These are phyloP conservation scores for Suhomyces sp. DNA, from an alignment of 805 yeast genomes.

Conservation along the genomic window DNA sequence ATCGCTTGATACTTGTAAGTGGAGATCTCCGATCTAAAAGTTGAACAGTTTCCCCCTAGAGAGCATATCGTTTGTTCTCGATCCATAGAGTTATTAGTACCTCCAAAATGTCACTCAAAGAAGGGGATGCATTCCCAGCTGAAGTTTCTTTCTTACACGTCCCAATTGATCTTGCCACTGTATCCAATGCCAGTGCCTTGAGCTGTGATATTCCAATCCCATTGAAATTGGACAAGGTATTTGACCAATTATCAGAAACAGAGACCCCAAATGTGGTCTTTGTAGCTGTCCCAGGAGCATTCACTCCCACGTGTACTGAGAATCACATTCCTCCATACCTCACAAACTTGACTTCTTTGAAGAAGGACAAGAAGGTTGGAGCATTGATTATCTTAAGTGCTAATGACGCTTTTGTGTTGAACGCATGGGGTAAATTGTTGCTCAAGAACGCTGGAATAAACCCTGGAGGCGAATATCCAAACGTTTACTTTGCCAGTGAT, in stretches of 20 bases:
- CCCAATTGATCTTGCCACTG: conserved; percentile 33
- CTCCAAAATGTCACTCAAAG: conserved; percentile 13
- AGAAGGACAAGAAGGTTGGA: conserved; percentile 28
- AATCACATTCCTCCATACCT: conserved; percentile 43
- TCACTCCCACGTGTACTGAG: conserved; percentile 47
- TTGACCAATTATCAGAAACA: conserved; percentile 19
- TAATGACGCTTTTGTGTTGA: conserved; percentile 43
- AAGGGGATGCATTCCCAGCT: conserved; percentile 36
- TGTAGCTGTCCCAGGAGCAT: conserved; percentile 45
- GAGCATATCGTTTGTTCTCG: too few relatives aligned
- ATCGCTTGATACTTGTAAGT: too few relatives aligned
- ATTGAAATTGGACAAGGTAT: conserved; percentile 33
- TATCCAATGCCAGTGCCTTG: conserved; percentile 26
- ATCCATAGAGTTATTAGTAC: background rate
- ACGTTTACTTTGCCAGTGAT: conserved; percentile 41
- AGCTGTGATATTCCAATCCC: conserved; percentile 36
- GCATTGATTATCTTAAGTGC: conserved; percentile 38
- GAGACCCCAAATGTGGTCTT: conserved; percentile 27
- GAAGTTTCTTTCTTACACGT: conserved; percentile 35
- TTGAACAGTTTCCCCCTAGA: too few relatives aligned
- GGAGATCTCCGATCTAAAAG: background rate
- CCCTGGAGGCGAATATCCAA: conserved; percentile 16
- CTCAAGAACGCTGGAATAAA: conserved; percentile 19
- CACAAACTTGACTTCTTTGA: conserved; percentile 27
- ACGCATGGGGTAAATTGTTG: conserved; percentile 46